Base-by-base conservation (phyloP, 1,284 basidiomycete genomes). In the Ustilago vetiveriae region DNA sequence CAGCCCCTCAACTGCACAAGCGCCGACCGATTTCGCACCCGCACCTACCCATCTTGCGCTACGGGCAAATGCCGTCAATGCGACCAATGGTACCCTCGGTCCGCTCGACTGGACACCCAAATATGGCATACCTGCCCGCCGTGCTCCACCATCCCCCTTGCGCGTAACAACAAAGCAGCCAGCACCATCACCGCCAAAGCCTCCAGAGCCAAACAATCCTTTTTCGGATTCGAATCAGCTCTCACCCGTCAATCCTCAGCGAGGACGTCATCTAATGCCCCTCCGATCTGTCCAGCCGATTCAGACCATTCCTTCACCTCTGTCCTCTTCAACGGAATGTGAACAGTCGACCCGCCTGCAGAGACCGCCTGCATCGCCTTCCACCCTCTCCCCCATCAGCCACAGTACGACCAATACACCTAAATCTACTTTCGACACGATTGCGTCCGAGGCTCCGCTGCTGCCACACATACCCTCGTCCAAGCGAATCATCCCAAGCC, bases 101-200 rank as follows among this genome's bases (percentile, higher is more conserved):
- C 56, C 56, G 21, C 57, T 71, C 45, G 67, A 71, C 36, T 71
- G 62, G 67, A 54, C 67, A 8, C 67, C 67, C 26, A 71, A 57
- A 21, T 65, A 65, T 40, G 67, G 67, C 13, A 11, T 71, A 14
- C 51, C 50, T 6, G 16, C 43, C 6, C 23, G 35, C 19, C 60
- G 27, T 17, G 19, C 21, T 17, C 44, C 49, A 17, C 16, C 24
- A 13, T 44, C 49, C 8, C 47, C 59, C 4, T 24, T 49, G 17
- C 38, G 23, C 10, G 10, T 33, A 13, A 6, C 27, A 11, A 29
- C 42, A 11, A 41, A 14, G 19, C 26, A 22, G 13, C 41, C 29
- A 7, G 16, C 21, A 14, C 11, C 36, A 24, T 4, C 53, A 9
- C 27, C 46, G 5, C 59, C 47, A 1, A 29, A 19, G 8, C 51